Percentiles rank a stretch among this genome's conserved stretches.
Conservation (phyloP, 352 stramenopile genomes). For the Phytophthora cactorum region DNA sequence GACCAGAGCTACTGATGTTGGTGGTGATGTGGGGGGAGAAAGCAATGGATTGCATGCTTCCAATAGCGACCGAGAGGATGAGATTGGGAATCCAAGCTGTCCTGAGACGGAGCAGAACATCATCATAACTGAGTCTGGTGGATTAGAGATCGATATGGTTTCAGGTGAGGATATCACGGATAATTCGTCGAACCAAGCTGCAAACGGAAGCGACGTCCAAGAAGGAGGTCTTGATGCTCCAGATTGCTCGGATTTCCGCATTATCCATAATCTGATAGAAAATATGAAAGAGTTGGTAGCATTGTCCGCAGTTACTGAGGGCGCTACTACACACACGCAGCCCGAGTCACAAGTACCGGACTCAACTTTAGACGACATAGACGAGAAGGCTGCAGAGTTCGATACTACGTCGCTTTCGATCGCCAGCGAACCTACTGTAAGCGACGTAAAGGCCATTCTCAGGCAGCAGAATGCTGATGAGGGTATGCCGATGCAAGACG, state of each 20-base stretch:
- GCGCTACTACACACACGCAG: background rate
- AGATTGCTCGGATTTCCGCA: background rate
- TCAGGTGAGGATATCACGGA: too few species aligned
- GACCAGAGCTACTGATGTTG: background rate
- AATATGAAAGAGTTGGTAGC: slow-evolving; percentile 8
- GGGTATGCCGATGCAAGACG: background rate
- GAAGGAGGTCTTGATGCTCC: background rate
- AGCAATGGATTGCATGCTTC: background rate
- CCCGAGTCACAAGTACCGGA: background rate
- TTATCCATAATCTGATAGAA: slow-evolving; percentile 9
- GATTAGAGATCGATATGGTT: background rate
- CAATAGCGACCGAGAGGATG: background rate
- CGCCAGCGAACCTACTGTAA: background rate
- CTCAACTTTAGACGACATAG: background rate
- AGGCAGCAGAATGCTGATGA: background rate
- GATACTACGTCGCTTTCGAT: background rate
- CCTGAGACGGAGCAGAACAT: background rate
- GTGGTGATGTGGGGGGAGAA: background rate
- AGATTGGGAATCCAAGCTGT: background rate
- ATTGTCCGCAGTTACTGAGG: background rate
- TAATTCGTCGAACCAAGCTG: background rate
- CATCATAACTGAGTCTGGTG: background rate
- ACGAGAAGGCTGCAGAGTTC: background rate
- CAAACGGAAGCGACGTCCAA: background rate
- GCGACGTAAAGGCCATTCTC: background rate